phyloP scores from a whole-genome alignment of 805 yeast genomes.

The Kodamaea kaohsiungensis region DNA sequence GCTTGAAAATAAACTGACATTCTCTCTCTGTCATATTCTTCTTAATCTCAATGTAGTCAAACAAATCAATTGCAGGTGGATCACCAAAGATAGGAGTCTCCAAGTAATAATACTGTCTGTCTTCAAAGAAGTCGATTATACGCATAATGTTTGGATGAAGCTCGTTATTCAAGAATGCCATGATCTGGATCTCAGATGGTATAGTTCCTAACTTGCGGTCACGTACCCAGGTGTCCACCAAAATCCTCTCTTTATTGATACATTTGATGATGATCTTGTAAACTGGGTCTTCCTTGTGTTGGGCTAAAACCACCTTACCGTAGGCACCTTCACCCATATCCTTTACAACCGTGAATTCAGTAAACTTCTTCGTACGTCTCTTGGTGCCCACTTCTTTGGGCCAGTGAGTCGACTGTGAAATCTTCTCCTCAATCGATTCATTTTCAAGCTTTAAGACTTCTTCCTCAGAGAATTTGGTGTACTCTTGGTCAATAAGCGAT shows the following conservation, averaged over 20 bases:
- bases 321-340: slow-evolving; percentile 96
- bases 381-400: slow-evolving; percentile 59
- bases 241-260: slow-evolving; percentile 86
- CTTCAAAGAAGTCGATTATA: slow-evolving; percentile 90
- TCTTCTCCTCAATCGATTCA: slow-evolving; percentile 39
- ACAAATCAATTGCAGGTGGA: slow-evolving; percentile 89
- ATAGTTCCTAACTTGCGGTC: slow-evolving; percentile 90
- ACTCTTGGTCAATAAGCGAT: slow-evolving; percentile 2
- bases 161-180: slow-evolving; percentile 72
- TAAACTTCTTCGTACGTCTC: slow-evolving; percentile 68
- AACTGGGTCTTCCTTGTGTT: slow-evolving; percentile 59
- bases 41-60: slow-evolving; percentile 87
- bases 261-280: slow-evolving; percentile 81
- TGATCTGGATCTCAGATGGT: slow-evolving; percentile 93
- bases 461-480: slow-evolving; percentile 37
- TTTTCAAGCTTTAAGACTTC: slow-evolving; percentile 48
- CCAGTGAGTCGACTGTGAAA: slow-evolving; percentile 42
- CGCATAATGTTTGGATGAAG: slow-evolving; percentile 89
- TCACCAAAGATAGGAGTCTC: slow-evolving; percentile 90
- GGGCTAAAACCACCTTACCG: slow-evolving; percentile 86
- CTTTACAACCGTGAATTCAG: slow-evolving; percentile 70
- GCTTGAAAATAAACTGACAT: slow-evolving; percentile 75
- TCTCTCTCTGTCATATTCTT: slow-evolving; percentile 79
- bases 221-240: slow-evolving; percentile 97
- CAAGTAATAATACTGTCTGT: slow-evolving; percentile 81